phyloP scores from a whole-genome alignment of 352 stramenopile species.

The Globisporangium perplexum region DNA sequence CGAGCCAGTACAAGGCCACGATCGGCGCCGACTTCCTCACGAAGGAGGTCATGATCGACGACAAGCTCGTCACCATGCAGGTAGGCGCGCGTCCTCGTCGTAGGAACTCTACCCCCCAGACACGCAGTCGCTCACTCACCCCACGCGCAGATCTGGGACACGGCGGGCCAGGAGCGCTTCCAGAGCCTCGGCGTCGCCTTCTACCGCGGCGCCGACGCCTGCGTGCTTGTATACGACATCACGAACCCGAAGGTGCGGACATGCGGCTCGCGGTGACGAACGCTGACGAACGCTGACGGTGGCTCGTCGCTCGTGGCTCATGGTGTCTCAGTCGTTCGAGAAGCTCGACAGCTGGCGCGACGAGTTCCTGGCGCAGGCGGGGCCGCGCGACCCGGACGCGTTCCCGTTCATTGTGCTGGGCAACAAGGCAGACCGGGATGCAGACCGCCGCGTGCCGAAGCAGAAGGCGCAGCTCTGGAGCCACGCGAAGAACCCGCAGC shows the following conservation, averaged over 20 bases:
- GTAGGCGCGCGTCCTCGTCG: slow-evolving; percentile 19
- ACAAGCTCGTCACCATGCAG: slow-evolving; percentile 95
- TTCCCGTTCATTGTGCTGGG: slow-evolving; percentile 98
- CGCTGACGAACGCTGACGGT: too few species aligned
- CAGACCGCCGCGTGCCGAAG: slow-evolving; percentile 81
- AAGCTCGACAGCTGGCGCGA: slow-evolving; percentile 97
- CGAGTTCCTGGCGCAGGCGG: slow-evolving; percentile 95
- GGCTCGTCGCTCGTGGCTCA: background rate
- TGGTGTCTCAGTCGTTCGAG: slow-evolving; percentile 88
- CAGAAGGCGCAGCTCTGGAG: slow-evolving; percentile 94
- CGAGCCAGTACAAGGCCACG: slow-evolving; percentile 98
- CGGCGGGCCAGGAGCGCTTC: slow-evolving; percentile 98
- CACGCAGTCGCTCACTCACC: background rate
- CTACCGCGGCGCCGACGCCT: slow-evolving; percentile 97
- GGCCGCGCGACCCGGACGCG: slow-evolving; percentile 82
- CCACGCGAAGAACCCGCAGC: slow-evolving; percentile 75
- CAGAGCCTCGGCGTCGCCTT: slow-evolving; percentile 97
- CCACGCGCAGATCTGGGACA: slow-evolving; percentile 96
- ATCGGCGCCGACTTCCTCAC: slow-evolving; percentile 99
- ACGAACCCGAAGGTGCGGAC: slow-evolving; percentile 90
- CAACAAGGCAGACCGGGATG: slow-evolving; percentile 98
- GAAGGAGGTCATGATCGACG: slow-evolving; percentile 95
- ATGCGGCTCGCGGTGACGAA: background rate
- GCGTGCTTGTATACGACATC: slow-evolving; percentile 98
- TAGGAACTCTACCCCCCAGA: background rate